These are phyloP conservation scores for Metschnikowia similis DNA, from an alignment of 805 yeast genomes.

Conservation along the genomic window DNA sequence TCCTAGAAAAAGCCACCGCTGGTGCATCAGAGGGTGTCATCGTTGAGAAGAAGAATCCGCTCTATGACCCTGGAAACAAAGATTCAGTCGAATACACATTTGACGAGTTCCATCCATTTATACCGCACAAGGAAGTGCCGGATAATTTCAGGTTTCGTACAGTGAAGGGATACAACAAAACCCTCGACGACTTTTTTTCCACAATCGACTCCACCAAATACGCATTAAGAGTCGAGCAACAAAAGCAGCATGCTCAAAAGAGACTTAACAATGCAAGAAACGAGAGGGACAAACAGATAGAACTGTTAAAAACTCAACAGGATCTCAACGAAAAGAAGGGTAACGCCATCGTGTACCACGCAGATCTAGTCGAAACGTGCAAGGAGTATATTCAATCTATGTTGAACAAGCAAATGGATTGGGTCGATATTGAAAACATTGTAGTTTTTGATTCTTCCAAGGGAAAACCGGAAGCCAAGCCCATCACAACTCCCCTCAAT, in stretches of 20 bases:
- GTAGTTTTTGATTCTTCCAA: conserved; percentile 65
- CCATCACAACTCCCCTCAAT: conserved; percentile 64
- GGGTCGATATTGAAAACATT: conserved; percentile 81
- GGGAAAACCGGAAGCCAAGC: conserved; percentile 59
- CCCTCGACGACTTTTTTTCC: conserved; percentile 81
- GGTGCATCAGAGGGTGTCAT: conserved; percentile 53
- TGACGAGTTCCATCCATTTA: conserved; percentile 70
- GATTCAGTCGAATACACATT: conserved; percentile 46
- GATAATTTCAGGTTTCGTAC: conserved; percentile 35
- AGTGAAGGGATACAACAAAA: conserved; percentile 66
- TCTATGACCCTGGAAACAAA: conserved; percentile 39
- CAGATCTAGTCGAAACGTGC: conserved; percentile 69
- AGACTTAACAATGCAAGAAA: conserved; percentile 69
- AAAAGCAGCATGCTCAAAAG: conserved; percentile 69
- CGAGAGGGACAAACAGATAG: conserved; percentile 69
- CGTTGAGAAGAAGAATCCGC: conserved; percentile 55
- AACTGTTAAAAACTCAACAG: conserved; percentile 60
- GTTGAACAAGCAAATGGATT: conserved; percentile 83
- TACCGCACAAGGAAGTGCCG: conserved; percentile 39
- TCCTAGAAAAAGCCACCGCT: conserved; percentile 31
- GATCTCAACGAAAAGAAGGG: conserved; percentile 64
- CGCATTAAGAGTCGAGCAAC: conserved; percentile 69
- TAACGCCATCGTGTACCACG: conserved; percentile 62
- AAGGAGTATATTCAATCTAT: conserved; percentile 61
- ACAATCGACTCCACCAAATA: conserved; percentile 78